Percentiles rank a stretch among this genome's conserved stretches.
Conservation (phyloP, 257 asterid species). For the Euphrasia confusa region DNA sequence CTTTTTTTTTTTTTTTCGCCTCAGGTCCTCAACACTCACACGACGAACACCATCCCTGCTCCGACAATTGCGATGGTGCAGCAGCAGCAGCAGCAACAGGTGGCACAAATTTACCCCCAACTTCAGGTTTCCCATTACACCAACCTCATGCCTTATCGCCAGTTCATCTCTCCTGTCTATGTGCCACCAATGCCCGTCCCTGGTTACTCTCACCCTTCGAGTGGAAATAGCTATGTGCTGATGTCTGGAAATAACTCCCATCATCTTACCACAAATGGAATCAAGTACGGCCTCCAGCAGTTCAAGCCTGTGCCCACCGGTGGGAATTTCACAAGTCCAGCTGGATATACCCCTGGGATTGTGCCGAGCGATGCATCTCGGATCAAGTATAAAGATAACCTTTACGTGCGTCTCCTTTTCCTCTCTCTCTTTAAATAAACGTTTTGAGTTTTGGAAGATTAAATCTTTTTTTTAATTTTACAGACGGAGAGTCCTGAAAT, state of each 20-base stretch:
- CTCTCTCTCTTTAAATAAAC: too few relatives aligned
- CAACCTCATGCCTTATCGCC: slow-evolving; percentile 90
- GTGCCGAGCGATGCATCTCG: slow-evolving; percentile 82
- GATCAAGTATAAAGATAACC: slow-evolving; percentile 69
- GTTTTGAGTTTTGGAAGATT: too few relatives aligned
- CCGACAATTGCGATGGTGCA: slow-evolving; percentile 67
- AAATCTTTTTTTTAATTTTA: not conserved
- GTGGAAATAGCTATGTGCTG: slow-evolving; percentile 70
- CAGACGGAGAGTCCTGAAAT: slow-evolving; percentile 96
- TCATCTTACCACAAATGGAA: slow-evolving; percentile 56
- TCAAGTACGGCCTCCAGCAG: slow-evolving; percentile 87
- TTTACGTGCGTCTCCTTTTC: too few relatives aligned
- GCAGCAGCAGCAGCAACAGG: slow-evolving; percentile 64
- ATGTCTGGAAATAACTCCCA: slow-evolving; percentile 91
- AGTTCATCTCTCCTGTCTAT: slow-evolving; percentile 67
- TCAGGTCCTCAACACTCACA: slow-evolving; percentile 55
- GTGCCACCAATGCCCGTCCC: slow-evolving; percentile 89
- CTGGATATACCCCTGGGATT: slow-evolving; percentile 81
- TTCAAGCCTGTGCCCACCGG: slow-evolving; percentile 76
- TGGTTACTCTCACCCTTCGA: slow-evolving; percentile 90
- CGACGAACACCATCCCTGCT: slow-evolving; percentile 46
- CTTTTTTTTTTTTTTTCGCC: slow-evolving; percentile 3
- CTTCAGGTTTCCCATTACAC: slow-evolving; percentile 75
- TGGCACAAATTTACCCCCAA: slow-evolving; percentile 94
- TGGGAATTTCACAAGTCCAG: slow-evolving; percentile 67